These are phyloP conservation scores for Penicillium hesseltinei DNA, from an alignment of 2,329 filamentous ascomycete genomes.

Conservation along the genomic window DNA sequence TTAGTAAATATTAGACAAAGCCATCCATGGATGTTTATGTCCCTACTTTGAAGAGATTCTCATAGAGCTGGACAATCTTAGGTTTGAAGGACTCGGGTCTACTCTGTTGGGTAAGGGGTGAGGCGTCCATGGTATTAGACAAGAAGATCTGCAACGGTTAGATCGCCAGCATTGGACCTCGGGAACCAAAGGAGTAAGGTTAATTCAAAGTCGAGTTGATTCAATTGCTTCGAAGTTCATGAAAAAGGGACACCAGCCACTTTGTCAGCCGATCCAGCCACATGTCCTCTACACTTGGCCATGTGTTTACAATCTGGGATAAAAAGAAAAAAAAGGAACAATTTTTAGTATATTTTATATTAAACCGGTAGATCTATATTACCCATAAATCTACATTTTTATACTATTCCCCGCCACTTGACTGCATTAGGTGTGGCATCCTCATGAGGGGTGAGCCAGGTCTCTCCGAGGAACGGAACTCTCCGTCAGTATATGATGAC, in stretches of 20 bases:
- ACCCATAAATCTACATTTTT: not conserved
- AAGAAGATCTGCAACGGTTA: conserved; percentile 18
- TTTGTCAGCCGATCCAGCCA: conserved; percentile 31
- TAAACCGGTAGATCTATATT: not conserved
- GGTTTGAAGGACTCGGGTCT: conserved; percentile 88
- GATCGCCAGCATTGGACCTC: conserved; percentile 20
- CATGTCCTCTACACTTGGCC: conserved; percentile 24
- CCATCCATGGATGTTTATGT: not conserved
- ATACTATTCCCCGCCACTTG: conserved; percentile 2
- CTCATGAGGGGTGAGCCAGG: not conserved
- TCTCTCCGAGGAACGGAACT: conserved; percentile 9
- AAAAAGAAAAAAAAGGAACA: not conserved
- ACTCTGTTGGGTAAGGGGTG: conserved; percentile 88
- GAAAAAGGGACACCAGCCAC: conserved; percentile 24
- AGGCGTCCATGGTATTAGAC: conserved; percentile 68
- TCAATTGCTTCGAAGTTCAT: conserved; percentile 11
- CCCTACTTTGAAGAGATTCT: conserved; percentile 68
- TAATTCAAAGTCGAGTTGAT: conserved; percentile 9
- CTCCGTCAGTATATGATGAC: conserved; percentile 6
- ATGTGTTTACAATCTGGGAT: not conserved
- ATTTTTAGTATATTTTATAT: not conserved
- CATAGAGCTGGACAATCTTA: conserved; percentile 89
- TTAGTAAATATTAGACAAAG: conserved; percentile 8
- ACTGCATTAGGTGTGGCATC: conserved; percentile 4
- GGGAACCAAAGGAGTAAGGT: conserved; percentile 1